Base-by-base conservation (phyloP, 2,329 filamentous ascomycete species). In the Aureobasidium mangrovei region DNA sequence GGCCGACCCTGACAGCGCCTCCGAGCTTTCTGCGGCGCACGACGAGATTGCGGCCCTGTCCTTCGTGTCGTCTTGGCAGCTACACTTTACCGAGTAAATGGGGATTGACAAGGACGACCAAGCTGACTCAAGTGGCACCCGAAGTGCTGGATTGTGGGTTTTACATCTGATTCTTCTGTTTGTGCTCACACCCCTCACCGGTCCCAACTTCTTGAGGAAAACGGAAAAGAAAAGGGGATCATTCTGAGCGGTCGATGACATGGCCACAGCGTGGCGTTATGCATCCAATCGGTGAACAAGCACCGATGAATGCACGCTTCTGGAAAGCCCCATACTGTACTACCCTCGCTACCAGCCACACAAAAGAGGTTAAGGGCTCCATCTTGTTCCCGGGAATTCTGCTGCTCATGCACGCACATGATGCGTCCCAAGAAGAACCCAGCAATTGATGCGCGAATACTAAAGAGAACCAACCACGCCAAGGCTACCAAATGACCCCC, bases 231-330 rank as follows among this genome's bases (percentile, higher is more conserved):
- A 41, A 27, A 18, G 18, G 18, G 28, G 28, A 52, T 18, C 39
- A 31, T 35, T 35, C 28, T 35, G 5, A 53, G 7, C 48, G 41
- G 40, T n/a, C 41, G n/a, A n/a, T 38, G 49, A 53, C 49, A 53
- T 53, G 49, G 41, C n/a, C 33, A 53, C 49, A 53, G 45, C 49
- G 49, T 45, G 49, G 49, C 49, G 49, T 53, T 45, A 53, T 53
- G 49, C 49, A 40, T 44, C 27, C n/a, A 44, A 53, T 53, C 40
- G 39, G 39, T 36, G 49, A 53, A 44, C 40, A 44, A 53, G 49
- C 39, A 36, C 10, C 18, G 29, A 42, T 32, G 31, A 9, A 43
- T 43, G 48, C 33, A 53, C 33, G 40, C 33, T 38, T 40, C 33
- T 45, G 27, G 49, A 53, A 39, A 26, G n/a, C 39, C 32, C 24